Conservation (phyloP, 495 filamentous ascomycete species). For the Lophiostoma macrostomum region DNA sequence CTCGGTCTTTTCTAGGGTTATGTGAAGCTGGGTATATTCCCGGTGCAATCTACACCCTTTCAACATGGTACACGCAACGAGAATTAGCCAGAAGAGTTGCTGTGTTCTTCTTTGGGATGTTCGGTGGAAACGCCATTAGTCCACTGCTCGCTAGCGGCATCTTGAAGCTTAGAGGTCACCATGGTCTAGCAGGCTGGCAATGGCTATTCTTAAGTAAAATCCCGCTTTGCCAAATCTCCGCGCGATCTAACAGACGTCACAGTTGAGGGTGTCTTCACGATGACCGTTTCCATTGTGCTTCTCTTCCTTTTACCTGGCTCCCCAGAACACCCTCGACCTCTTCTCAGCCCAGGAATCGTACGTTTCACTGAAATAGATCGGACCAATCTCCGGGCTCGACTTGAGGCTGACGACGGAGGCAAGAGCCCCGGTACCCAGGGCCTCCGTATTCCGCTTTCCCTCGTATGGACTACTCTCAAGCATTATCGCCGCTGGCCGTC, state of each 20-base stretch:
- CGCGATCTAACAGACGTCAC: not conserved
- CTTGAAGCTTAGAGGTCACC: not conserved
- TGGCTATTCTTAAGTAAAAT: constrained; percentile 5
- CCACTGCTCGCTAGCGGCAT: constrained; percentile 1
- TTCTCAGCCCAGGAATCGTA: not conserved
- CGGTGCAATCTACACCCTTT: constrained; percentile 1
- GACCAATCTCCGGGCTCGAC: not conserved
- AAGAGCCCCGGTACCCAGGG: not conserved
- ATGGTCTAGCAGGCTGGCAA: not conserved
- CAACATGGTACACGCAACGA: constrained; percentile 2
- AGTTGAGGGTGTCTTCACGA: constrained; percentile 6
- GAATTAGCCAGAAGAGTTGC: constrained; percentile 5
- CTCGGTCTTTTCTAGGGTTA: constrained; percentile 1
- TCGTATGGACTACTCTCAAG: not conserved
- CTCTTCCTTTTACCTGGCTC: constrained; percentile 2
- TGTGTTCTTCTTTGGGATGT: constrained; percentile 7
- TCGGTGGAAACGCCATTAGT: constrained; percentile 2
- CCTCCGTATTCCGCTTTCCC: not conserved
- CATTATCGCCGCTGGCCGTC: constrained; percentile 5
- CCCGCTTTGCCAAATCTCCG: not conserved
- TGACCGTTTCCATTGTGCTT: not conserved
- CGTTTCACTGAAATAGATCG: not conserved
- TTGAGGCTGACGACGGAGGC: not conserved
- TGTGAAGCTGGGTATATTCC: constrained; percentile 8
- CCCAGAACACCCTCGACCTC: not conserved